Conservation (phyloP, 805 yeast genomes). For the Millerozyma acaciae region DNA sequence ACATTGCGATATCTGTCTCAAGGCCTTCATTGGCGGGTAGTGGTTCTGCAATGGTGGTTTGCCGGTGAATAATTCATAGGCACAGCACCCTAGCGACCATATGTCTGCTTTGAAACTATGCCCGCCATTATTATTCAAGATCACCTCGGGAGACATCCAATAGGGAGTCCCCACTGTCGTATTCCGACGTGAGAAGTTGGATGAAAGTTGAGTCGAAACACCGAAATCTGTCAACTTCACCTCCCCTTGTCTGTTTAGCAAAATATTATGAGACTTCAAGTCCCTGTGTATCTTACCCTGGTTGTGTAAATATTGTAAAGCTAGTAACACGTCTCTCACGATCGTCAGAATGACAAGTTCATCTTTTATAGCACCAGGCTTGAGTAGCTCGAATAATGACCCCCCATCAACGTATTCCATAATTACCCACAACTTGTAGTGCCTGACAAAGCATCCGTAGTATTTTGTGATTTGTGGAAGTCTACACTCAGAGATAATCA, state of each 20-base stretch:
- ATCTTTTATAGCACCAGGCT: slow-evolving; percentile 58
- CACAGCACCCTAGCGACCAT: slow-evolving; percentile 79
- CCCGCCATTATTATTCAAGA: slow-evolving; percentile 55
- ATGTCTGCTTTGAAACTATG: slow-evolving; percentile 60
- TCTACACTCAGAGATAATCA: slow-evolving; percentile 63
- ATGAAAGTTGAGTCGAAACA: slow-evolving; percentile 40
- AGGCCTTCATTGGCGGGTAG: slow-evolving; percentile 42
- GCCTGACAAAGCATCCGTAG: slow-evolving; percentile 67
- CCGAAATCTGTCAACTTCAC: slow-evolving; percentile 46
- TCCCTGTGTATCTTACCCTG: slow-evolving; percentile 73
- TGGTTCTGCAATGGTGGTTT: slow-evolving; percentile 59
- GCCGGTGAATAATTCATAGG: slow-evolving; percentile 67
- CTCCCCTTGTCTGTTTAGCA: slow-evolving; percentile 33
- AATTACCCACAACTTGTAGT: slow-evolving; percentile 69
- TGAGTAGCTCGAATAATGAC: slow-evolving; percentile 60
- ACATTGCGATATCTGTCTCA: slow-evolving; percentile 35
- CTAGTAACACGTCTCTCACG: slow-evolving; percentile 52
- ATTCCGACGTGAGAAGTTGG: slow-evolving; percentile 40
- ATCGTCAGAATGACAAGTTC: slow-evolving; percentile 47
- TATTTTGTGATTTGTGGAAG: slow-evolving; percentile 61
- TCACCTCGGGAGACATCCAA: slow-evolving; percentile 65
- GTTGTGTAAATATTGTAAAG: slow-evolving; percentile 61
- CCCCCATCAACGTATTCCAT: slow-evolving; percentile 86
- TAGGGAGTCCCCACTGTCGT: slow-evolving; percentile 56
- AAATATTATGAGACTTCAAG: slow-evolving; percentile 39